Percentiles rank a stretch among this genome's conserved stretches.
phyloP scores from a whole-genome alignment of 2,329 filamentous ascomycete genomes.

The Colletotrichum costaricense region DNA sequence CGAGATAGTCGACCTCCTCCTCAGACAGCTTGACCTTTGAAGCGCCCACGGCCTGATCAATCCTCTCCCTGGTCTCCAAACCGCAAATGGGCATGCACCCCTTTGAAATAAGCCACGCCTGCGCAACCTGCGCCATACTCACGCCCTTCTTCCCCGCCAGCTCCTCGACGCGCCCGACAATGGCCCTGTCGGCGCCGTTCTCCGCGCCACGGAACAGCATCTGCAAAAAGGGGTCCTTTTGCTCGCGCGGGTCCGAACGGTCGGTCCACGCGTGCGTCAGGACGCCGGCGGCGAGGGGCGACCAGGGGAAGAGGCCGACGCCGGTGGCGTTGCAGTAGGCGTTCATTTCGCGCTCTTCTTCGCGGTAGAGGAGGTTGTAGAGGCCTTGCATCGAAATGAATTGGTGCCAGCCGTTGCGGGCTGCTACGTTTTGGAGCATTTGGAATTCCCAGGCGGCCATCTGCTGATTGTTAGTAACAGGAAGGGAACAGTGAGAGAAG shows the following conservation, averaged over 20 bases:
- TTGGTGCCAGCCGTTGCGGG: slow-evolving; percentile 65
- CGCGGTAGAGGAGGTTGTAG: slow-evolving; percentile 65
- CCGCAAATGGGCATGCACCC: slow-evolving; percentile 21
- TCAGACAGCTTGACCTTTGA: background rate
- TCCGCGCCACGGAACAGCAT: slow-evolving; percentile 19
- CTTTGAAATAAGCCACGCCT: slow-evolving; percentile 27
- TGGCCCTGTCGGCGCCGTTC: slow-evolving; percentile 2
- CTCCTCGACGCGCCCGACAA: slow-evolving; percentile 20
- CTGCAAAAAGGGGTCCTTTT: slow-evolving; percentile 21
- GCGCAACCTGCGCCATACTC: slow-evolving; percentile 26
- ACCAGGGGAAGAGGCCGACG: slow-evolving; percentile 43
- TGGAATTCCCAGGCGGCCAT: slow-evolving; percentile 32
- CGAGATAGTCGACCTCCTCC: slow-evolving; percentile 3
- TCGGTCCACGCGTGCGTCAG: slow-evolving; percentile 27
- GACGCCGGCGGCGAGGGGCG: slow-evolving; percentile 24
- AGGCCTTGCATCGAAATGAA: slow-evolving; percentile 69
- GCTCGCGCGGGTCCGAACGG: slow-evolving; percentile 9
- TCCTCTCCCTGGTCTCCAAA: slow-evolving; percentile 24
- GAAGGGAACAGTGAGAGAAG: too few relatives aligned
- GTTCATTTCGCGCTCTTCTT: slow-evolving; percentile 63
- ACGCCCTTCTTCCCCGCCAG: slow-evolving; percentile 15
- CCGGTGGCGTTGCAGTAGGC: slow-evolving; percentile 53
- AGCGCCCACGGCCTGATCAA: slow-evolving; percentile 22
- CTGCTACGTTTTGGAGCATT: slow-evolving; percentile 60
- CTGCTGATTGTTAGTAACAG: too few relatives aligned